Base-by-base conservation (phyloP, 2,329 filamentous ascomycete genomes). In the Fusarium sp. region DNA sequence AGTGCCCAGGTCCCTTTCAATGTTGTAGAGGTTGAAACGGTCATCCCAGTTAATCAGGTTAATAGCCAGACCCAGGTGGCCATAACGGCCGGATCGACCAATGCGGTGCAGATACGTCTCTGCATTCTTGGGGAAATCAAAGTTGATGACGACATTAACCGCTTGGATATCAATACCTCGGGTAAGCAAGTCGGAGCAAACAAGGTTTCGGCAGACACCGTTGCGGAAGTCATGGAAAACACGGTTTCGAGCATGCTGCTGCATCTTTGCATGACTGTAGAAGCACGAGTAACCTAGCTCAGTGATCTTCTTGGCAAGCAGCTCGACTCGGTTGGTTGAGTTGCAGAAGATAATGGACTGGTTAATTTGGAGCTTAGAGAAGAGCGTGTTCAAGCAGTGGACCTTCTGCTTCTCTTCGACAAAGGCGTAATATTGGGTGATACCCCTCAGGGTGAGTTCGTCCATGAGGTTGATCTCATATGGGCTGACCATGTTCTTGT, bases 321-420 rank as follows among this genome's bases (percentile, higher is more conserved):
- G 86, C 82, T 99, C 96, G 66, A 99, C 96, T 71, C 96, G 93
- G 81, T 98, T 98, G 58, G 96, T 99, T 40, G 96, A 99, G 82
- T 99, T 99, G 84, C 96, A 99, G 84, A 99, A 99, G 79, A 99
- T 99, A 83, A 99, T 99, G 68, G 96, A 99, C 84, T 99, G 96
- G 83, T 99, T 99, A 83, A 99, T 99, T 82, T 99, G 95, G 14
- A 99, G 89, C 82, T 97, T 97, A 74, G 94, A 97, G 85, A 99
- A 99, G 69, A 99, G 90, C 0, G 96, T 99, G 84, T 99, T 99
- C 71, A 99, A 84, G 80, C 96, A 99, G 83, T 99, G 96, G 18
- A 99, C 96, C 83, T 99, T 99, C 79, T 97, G 93, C 83, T 97
- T 97, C 83, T 99, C 96, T 81, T 99, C 96, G 57, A 99, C 96